These are phyloP conservation scores for Fusarium tanahbumbuense DNA, from an alignment of 2,329 filamentous ascomycete species.

Conservation along the genomic window DNA sequence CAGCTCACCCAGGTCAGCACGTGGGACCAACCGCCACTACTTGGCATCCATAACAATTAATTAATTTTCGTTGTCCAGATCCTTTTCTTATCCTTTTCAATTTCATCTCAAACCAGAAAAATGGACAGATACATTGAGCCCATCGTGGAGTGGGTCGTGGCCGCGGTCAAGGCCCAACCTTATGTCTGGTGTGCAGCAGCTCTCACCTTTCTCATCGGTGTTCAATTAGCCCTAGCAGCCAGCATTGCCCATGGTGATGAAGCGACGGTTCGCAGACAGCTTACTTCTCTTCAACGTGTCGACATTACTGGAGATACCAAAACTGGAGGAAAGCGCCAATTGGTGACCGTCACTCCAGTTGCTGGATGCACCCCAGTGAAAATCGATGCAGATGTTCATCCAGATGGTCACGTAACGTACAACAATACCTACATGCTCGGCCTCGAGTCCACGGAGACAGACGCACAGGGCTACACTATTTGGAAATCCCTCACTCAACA, in stretches of 20 bases:
- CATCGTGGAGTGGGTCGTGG: neutral
- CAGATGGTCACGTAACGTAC: rapidly evolving
- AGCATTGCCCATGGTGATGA: constrained; percentile 9
- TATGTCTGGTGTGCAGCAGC: constrained; percentile 13
- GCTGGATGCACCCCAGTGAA: neutral
- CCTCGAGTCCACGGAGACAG: neutral
- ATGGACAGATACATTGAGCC: neutral
- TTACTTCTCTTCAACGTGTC: neutral
- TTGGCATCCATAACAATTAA: neutral
- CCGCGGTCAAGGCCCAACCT: neutral
- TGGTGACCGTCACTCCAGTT: neutral
- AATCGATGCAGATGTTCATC: neutral
- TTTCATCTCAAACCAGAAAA: too few relatives aligned
- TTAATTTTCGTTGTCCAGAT: neutral
- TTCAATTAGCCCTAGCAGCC: constrained; percentile 9
- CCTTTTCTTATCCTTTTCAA: neutral
- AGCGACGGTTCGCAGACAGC: constrained; percentile 6
- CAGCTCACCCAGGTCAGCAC: neutral
- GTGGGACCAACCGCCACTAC: neutral
- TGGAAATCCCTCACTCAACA: neutral
- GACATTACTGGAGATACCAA: rapidly evolving
- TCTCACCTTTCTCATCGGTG: constrained; percentile 15
- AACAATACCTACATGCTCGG: neutral
- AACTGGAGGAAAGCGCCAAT: rapidly evolving
- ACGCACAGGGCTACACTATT: neutral